Evolutionary conservation across 2,329 filamentous ascomycete species (phyloP).

Genomic region (Stachybotrys chartarum): DNA sequence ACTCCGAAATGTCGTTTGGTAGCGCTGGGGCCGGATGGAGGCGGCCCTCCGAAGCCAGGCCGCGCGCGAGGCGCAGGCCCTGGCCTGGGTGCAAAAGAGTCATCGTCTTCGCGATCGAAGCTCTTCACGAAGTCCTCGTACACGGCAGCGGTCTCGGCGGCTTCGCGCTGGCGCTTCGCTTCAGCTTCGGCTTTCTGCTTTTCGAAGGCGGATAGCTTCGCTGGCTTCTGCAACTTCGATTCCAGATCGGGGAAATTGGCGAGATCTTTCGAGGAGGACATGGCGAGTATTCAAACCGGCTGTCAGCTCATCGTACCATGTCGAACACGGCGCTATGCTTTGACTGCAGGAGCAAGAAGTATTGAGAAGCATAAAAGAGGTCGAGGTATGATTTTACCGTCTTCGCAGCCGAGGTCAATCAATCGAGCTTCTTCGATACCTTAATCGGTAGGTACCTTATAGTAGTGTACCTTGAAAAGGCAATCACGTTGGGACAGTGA

Average conservation of each 20-base stretch:
- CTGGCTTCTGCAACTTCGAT: constrained; percentile 70
- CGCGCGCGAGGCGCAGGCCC: constrained; percentile 12
- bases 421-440: too few relatives aligned
- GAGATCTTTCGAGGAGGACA: constrained; percentile 42
- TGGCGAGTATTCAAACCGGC: constrained; percentile 15
- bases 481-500: too few relatives aligned
- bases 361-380: too few relatives aligned
- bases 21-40: constrained; percentile 15
- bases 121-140: constrained; percentile 84
- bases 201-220: constrained; percentile 83
- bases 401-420: too few relatives aligned
- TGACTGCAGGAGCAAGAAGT: too few relatives aligned
- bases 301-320: not conserved
- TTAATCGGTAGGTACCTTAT: too few relatives aligned
- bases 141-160: constrained; percentile 79
- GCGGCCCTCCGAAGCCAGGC: constrained; percentile 18
- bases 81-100: constrained; percentile 11
- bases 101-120: constrained; percentile 54
- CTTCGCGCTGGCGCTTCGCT: constrained; percentile 77
- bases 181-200: constrained; percentile 83
- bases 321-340: too few relatives aligned
- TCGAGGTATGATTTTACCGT: too few relatives aligned
- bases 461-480: too few relatives aligned
- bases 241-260: constrained; percentile 63
- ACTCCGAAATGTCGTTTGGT: constrained; percentile 60